Base-by-base conservation (phyloP, 176 grass and related monocot species). In the Oryza glumipatula region DNA sequence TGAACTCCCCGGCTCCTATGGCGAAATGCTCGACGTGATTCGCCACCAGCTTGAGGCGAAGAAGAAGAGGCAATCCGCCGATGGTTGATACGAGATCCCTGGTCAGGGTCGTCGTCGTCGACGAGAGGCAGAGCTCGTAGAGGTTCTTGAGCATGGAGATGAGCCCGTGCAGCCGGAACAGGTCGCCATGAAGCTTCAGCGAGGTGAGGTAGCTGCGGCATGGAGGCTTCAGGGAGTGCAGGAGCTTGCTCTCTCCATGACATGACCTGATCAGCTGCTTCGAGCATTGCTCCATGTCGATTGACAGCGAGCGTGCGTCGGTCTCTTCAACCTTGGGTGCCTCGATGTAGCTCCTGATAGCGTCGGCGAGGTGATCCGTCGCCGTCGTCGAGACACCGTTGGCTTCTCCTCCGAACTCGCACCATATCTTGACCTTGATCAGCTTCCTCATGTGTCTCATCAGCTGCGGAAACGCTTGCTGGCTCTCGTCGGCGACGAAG, bases 391-490 rank as follows among this genome's bases (percentile, higher is more conserved):
- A 48, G 46, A 48, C 46, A 49, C 3, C 4, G 46, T 0, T 0
- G 46, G 11, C 14, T 49, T 13, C 13, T 41, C 13, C 13, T 41
- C 3, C 3, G 4, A 49, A 49, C 19, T 80, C 64, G 6, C 68
- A 86, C 84, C 84, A 86, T 48, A 86, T 73, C 69, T 80, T 86
- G 1, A 74, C 32, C 68, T 86, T 86, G 9, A 13, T 70, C 67
- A 86, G 3, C 49, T 14, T 73, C 7, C 36, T 52, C 84, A 86
- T 80, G 11, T 30, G 8, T 2, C 26, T 0, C 7, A 73, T 66
- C 3, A 80, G 8, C 35, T 65, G 26, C 0, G 3, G 54, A 54
- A 86, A 73, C 9, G 56, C 68, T 14, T 49, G 47, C 47, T 80
- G 1, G 17, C 12, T 67, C n/a, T 23, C 30, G 0, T 39, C 43